Conservation (phyloP, 139 green algal species). For the Tetradesmus lagerheimii region DNA sequence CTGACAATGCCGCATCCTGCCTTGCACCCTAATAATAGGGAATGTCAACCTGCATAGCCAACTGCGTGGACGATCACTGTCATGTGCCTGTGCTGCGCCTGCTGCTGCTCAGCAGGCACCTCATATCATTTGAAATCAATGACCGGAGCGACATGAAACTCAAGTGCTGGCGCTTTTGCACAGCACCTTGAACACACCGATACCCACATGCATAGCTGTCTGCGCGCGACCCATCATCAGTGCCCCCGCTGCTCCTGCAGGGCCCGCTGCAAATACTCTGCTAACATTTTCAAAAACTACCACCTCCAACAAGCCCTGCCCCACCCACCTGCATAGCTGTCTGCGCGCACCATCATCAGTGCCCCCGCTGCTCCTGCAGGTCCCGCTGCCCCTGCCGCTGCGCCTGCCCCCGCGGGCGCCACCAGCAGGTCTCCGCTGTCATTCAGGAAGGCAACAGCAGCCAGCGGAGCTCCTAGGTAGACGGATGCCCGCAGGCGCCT, state of each 20-base stretch:
- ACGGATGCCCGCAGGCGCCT: neutral
- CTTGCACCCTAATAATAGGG: too few species aligned
- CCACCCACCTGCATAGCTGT: conserved; percentile 25
- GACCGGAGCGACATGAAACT: too few species aligned
- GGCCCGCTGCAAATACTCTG: neutral
- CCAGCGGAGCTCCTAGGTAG: neutral
- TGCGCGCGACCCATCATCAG: too few species aligned
- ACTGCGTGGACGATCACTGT: too few species aligned
- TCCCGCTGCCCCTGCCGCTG: conserved; percentile 30
- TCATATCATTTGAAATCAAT: too few species aligned
- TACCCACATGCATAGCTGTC: too few species aligned
- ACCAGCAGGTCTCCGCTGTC: conserved; percentile 26
- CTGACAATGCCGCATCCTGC: too few species aligned
- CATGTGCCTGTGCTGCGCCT: neutral
- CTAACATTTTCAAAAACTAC: too few species aligned
- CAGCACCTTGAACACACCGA: too few species aligned
- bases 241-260: too few species aligned
- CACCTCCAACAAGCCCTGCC: neutral
- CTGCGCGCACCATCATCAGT: neutral
- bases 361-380: conserved; percentile 8
- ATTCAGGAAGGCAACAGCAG: conserved; percentile 29
- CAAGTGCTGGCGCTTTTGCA: too few species aligned
- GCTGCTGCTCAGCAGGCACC: neutral
- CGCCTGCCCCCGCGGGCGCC: neutral
- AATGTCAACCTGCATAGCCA: too few species aligned